Conservation (phyloP, 306 rosid genomes). For the Rubus parviflorus region DNA sequence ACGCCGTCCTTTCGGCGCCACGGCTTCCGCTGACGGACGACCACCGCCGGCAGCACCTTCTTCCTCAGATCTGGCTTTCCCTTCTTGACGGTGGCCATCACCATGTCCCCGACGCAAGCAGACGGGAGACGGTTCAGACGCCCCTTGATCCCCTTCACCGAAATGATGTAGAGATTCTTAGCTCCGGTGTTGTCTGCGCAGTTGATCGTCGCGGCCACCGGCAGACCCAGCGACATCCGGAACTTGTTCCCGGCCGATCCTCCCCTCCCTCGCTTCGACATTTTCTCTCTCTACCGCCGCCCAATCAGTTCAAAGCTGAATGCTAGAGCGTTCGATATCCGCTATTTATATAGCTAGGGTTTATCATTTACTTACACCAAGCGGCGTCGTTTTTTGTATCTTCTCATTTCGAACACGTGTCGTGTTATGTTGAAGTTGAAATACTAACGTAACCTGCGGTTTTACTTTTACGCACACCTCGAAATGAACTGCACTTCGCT, state of each 20-base stretch:
- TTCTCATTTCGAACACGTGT: neutral
- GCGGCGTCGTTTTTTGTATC: neutral
- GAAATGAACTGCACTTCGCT: constrained; percentile 14
- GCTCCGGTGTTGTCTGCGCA: constrained; percentile 93
- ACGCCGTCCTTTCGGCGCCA: constrained; percentile 99
- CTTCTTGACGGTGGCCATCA: constrained; percentile 94
- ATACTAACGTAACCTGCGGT: neutral
- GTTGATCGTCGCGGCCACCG: constrained; percentile 95
- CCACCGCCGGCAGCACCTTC: constrained; percentile 90
- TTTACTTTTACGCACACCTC: neutral
- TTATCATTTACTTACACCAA: neutral
- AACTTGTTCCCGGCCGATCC: constrained; percentile 94
- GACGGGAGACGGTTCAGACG: constrained; percentile 82
- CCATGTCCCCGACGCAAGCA: constrained; percentile 96
- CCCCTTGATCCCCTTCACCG: constrained; percentile 92
- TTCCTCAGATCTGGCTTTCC: constrained; percentile 91
- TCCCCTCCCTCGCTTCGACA: constrained; percentile 68
- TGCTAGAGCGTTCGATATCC: neutral
- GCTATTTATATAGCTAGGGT: constrained; percentile 2
- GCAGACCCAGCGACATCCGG: constrained; percentile 92
- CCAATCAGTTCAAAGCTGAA: neutral
- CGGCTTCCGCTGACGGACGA: constrained; percentile 86
- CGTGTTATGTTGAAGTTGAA: neutral
- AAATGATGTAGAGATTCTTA: constrained; percentile 84
- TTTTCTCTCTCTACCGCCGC: constrained; percentile 5